These are phyloP conservation scores for Neurospora sp. DNA, from an alignment of 495 filamentous ascomycete genomes.

Conservation along the genomic window DNA sequence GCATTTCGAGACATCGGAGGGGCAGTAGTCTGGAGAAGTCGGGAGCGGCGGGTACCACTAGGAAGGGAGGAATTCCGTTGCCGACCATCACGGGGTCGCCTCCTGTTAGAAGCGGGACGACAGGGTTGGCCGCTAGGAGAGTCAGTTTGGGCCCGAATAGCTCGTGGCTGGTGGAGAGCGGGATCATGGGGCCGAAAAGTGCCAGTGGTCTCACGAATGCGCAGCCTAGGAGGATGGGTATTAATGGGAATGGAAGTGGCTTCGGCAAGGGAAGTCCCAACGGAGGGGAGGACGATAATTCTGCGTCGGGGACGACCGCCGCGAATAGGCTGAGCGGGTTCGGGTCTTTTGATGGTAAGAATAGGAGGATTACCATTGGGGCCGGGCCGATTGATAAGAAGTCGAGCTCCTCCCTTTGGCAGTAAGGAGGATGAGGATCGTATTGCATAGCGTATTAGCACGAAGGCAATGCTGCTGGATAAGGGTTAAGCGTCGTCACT, in stretches of 20 bases:
- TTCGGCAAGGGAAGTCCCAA: background rate
- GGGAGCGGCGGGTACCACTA: slow-evolving; percentile 19
- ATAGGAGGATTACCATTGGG: slow-evolving; percentile 26
- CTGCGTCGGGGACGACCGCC: background rate
- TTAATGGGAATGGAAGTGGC: background rate
- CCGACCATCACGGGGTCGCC: slow-evolving; percentile 38
- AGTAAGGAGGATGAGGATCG: background rate
- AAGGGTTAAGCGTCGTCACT: background rate
- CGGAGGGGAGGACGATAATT: background rate
- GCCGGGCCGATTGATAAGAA: background rate
- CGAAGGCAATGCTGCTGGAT: slow-evolving; percentile 1
- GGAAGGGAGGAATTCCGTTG: slow-evolving; percentile 7
- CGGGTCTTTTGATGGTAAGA: slow-evolving; percentile 12
- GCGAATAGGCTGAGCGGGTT: background rate
- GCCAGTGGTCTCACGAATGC: slow-evolving; percentile 15
- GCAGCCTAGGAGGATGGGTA: slow-evolving; percentile 9
- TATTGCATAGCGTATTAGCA: background rate
- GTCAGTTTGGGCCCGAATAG: background rate
- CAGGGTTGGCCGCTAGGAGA: background rate
- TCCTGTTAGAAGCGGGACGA: slow-evolving; percentile 9
- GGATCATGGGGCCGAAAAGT: slow-evolving; percentile 31
- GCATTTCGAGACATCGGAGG: slow-evolving; percentile 33
- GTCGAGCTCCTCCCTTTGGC: background rate
- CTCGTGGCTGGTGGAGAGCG: background rate
- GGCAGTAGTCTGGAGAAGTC: slow-evolving; percentile 14